These are phyloP conservation scores for Calamus simplicifolius DNA, from an alignment of 176 grass and related monocot species.

Conservation along the genomic window DNA sequence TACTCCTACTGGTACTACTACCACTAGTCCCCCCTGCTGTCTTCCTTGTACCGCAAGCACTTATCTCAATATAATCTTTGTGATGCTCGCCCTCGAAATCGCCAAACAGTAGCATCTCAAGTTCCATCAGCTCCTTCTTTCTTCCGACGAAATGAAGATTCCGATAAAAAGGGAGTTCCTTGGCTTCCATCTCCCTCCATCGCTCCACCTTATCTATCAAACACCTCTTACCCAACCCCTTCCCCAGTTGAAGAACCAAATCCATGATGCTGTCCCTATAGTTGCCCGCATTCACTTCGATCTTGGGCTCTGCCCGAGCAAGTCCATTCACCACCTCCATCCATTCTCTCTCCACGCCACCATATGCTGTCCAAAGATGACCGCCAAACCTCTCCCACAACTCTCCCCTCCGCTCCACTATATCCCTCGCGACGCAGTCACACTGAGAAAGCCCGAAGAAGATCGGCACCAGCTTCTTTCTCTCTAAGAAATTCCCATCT, in stretches of 20 bases:
- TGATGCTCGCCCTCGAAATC: not conserved
- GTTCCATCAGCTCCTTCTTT: slow-evolving; percentile 30
- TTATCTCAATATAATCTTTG: not conserved
- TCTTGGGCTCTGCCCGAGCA: slow-evolving; percentile 3
- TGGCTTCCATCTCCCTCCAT: slow-evolving; percentile 18
- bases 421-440: slow-evolving; percentile 23
- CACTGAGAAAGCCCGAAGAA: slow-evolving; percentile 28
- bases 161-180: slow-evolving; percentile 36
- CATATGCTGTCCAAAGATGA: slow-evolving; percentile 29
- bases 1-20: not conserved
- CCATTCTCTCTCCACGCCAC: slow-evolving; percentile 32
- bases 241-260: slow-evolving; percentile 23
- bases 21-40: not conserved
- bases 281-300: slow-evolving; percentile 20
- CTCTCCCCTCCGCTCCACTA: slow-evolving; percentile 25
- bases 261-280: slow-evolving; percentile 31
- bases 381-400: slow-evolving; percentile 42
- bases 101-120: slow-evolving; percentile 33
- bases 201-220: slow-evolving; percentile 17
- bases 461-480: slow-evolving; percentile 29
- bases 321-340: slow-evolving; percentile 24
- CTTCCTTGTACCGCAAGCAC: slow-evolving; percentile 10
- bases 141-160: slow-evolving; percentile 42
- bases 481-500: slow-evolving; percentile 25
- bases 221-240: slow-evolving; percentile 24